phyloP scores from a whole-genome alignment of 1,284 basidiomycete species.

The Polyporus tsugae region DNA sequence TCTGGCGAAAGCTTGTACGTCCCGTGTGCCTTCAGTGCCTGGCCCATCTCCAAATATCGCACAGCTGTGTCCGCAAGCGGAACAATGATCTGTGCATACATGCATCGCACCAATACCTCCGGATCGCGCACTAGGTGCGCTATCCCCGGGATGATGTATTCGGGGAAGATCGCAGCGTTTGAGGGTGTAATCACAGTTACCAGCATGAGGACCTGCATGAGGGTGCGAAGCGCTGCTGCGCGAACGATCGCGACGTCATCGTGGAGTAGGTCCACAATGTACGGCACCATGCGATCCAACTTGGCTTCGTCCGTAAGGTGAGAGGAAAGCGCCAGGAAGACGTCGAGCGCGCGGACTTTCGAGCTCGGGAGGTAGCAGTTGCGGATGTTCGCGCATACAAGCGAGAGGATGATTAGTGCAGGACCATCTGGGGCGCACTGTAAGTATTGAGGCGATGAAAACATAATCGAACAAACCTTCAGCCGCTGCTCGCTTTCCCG shows the following conservation, averaged over 20 bases:
- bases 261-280: conserved; percentile 87
- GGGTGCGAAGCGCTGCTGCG: conserved; percentile 78
- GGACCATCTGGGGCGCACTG: conserved; percentile 69
- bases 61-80: conserved; percentile 86
- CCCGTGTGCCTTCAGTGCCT: conserved; percentile 87
- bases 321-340: conserved; percentile 85
- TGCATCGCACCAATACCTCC: conserved; percentile 89
- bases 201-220: conserved; percentile 87
- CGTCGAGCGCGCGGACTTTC: conserved; percentile 86
- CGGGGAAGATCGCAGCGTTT: conserved; percentile 89
- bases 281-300: conserved; percentile 93
- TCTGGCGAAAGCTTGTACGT: conserved; percentile 72
- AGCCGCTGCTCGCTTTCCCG: conserved; percentile 60
- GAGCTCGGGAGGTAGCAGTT: conserved; percentile 90
- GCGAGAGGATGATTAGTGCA: conserved; percentile 81
- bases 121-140: conserved; percentile 83
- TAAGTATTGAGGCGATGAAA: not conserved
- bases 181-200: conserved; percentile 91
- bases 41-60: conserved; percentile 91
- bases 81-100: conserved; percentile 89
- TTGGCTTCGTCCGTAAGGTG: conserved; percentile 96
- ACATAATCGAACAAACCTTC: conserved; percentile 59
- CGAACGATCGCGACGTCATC: conserved; percentile 88
- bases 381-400: conserved; percentile 91
- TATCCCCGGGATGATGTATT: conserved; percentile 95